phyloP scores from a whole-genome alignment of 1,284 basidiomycete species.

The Moesziomyces sp. region DNA sequence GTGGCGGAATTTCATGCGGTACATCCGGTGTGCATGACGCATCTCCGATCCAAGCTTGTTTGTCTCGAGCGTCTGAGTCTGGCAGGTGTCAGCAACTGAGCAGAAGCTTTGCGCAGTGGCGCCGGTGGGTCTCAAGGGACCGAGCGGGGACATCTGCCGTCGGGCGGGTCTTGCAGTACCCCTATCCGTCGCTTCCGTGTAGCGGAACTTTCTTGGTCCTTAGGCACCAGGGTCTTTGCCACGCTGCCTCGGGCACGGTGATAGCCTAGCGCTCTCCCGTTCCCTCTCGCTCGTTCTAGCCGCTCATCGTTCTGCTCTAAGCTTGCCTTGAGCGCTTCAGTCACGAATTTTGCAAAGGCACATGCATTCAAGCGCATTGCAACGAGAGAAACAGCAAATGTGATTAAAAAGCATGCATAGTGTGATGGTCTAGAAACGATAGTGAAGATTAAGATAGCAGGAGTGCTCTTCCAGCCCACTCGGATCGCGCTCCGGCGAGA shows the following conservation, averaged over 20 bases:
- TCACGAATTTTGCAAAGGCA: not conserved
- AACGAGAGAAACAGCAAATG: not conserved
- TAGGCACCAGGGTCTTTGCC: not conserved
- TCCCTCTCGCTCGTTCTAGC: too few relatives aligned
- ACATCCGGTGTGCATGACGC: not conserved
- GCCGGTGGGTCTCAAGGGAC: not conserved
- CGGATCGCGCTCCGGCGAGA: not conserved
- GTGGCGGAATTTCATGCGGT: not conserved
- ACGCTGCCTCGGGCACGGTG: too few relatives aligned
- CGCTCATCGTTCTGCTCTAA: too few relatives aligned
- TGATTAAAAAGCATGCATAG: not conserved
- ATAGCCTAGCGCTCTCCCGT: too few relatives aligned
- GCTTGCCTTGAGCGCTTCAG: not conserved
- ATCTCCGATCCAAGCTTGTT: not conserved
- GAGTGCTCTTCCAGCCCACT: conserved; percentile 10
- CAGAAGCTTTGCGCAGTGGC: not conserved
- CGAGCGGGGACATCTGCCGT: not conserved
- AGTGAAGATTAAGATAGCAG: not conserved
- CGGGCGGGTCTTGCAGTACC: not conserved
- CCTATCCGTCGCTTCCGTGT: not conserved
- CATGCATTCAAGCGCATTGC: not conserved
- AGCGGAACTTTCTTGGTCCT: not conserved
- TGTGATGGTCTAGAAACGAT: not conserved
- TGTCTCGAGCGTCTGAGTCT: not conserved
- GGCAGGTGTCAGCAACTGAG: not conserved